Percentiles rank a stretch among this genome's conserved stretches.
Evolutionary conservation across 2,329 filamentous ascomycete species (phyloP).

Genomic region (Pyricularia grisea): DNA sequence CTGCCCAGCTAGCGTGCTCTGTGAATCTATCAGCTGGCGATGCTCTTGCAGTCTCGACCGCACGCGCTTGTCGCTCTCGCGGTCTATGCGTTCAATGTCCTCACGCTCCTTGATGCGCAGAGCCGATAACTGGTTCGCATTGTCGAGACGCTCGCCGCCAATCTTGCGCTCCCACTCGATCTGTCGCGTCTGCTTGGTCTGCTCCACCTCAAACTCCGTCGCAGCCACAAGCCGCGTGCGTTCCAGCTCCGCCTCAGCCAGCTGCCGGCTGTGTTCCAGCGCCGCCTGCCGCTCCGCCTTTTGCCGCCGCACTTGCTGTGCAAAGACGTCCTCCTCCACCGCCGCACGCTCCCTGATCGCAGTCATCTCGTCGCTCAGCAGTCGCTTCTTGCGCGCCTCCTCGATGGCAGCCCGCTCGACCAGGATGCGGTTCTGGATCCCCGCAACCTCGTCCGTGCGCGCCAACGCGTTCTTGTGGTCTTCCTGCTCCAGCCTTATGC

Average conservation of each 20-base stretch:
- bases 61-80: conserved; percentile 33
- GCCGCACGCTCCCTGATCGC: conserved; percentile 33
- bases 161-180: conserved; percentile 39
- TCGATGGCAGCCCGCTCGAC: conserved; percentile 40
- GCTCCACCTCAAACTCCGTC: conserved; percentile 36
- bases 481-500: conserved; percentile 34
- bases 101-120: conserved; percentile 40
- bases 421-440: conserved; percentile 40
- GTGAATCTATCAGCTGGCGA: conserved; percentile 37
- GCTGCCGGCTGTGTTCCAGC: conserved; percentile 34
- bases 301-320: conserved; percentile 24
- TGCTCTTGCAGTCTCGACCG: conserved; percentile 38
- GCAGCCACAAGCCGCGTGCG: conserved; percentile 34
- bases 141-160: conserved; percentile 34
- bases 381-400: conserved; percentile 36
- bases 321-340: conserved; percentile 34
- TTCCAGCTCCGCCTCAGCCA: conserved; percentile 35
- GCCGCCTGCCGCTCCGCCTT: conserved; percentile 24
- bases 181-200: conserved; percentile 29
- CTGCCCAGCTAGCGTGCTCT: conserved; percentile 26
- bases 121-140: conserved; percentile 38
- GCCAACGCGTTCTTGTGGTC: conserved; percentile 38
- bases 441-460: conserved; percentile 40
- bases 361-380: conserved; percentile 34
- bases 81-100: conserved; percentile 39